Percentiles rank a stretch among this genome's conserved stretches.
Evolutionary conservation across 306 rosid genomes (phyloP).

Genomic region (Vigna unguiculata): DNA sequence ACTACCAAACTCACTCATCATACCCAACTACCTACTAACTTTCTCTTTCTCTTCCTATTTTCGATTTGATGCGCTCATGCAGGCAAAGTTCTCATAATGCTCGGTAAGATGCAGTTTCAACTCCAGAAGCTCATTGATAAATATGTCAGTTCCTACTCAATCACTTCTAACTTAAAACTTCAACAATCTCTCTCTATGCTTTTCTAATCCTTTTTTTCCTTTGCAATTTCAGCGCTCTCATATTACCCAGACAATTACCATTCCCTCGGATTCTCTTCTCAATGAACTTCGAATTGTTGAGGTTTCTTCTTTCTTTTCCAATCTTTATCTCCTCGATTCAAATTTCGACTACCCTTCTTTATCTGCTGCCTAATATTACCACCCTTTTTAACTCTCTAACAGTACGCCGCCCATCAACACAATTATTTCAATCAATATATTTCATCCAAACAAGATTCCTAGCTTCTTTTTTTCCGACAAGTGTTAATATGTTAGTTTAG

Average conservation of each 20-base stretch:
- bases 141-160: conserved; percentile 61
- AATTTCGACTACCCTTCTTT: background rate
- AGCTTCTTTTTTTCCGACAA: no score
- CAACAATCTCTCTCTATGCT: background rate
- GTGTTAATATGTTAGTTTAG: no score
- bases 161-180: background rate
- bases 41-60: background rate
- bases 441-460: background rate
- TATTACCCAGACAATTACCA: conserved; percentile 68
- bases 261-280: conserved; percentile 80
- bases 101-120: conserved; percentile 81
- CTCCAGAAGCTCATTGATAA: conserved; percentile 74
- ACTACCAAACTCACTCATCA: background rate
- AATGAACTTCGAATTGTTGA: conserved; percentile 83
- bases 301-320: conserved; percentile 50
- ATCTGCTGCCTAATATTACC: conserved; percentile 1
- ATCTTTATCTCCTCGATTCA: background rate
- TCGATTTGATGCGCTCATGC: conserved; percentile 17
- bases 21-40: background rate
- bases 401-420: background rate
- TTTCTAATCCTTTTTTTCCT: conserved; percentile 25
- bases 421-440: conserved; percentile 9
- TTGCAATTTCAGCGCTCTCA: conserved; percentile 72
- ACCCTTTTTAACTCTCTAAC: conserved; percentile 1
- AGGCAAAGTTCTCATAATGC: conserved; percentile 78